Evolutionary conservation across 805 yeast genomes (phyloP), one percentile per base, ranked within the genome.

Genomic region (Metschnikowia peoriensis): DNA sequence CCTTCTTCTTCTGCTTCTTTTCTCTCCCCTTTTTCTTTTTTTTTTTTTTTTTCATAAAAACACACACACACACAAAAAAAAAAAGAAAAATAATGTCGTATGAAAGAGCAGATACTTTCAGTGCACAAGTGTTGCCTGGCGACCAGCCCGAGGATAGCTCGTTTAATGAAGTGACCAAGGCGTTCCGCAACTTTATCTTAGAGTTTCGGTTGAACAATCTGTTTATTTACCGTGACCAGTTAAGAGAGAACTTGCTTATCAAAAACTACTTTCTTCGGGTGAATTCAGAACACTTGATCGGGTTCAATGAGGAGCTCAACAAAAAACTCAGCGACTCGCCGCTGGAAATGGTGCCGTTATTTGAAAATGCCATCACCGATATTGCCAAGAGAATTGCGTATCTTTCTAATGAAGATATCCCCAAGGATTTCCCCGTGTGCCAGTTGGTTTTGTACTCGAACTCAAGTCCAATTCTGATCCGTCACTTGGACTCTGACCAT

Each of bases 91-190:
- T 34, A 44, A 86, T 86, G 92, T 84, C 91, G 1, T 86, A 81
- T 70, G 91, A 86, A 68, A 78, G 87, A 74, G 81, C 88, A 15
- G 92, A 84, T 51, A 75, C 81, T 3, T 88, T 79, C 64, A 77
- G 86, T 45, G 92, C 97, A 4, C 85, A 86, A 17, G 97, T 90
- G 38, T 79, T 90, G 51, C 93, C 94, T n/a, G 93, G 94, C 15
- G 92, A 87, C 57, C 83, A 86, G 22, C 76, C 83, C 1, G 78
- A 79, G 17, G 88, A 84, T 56, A 85, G 79, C 58, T 78, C 85
- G 47, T 79, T 79, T 66, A 83, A 85, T 50, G 94, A 86, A 68
- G 78, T 87, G 61, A 80, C 84, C 62, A 84, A 83, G 59, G 88
- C 91, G 2, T 92, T 93, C 76, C 83, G 86, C 59, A 78, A 82